Conservation (phyloP, 768 basidiomycete species). For the Calocybe gangraenosa region DNA sequence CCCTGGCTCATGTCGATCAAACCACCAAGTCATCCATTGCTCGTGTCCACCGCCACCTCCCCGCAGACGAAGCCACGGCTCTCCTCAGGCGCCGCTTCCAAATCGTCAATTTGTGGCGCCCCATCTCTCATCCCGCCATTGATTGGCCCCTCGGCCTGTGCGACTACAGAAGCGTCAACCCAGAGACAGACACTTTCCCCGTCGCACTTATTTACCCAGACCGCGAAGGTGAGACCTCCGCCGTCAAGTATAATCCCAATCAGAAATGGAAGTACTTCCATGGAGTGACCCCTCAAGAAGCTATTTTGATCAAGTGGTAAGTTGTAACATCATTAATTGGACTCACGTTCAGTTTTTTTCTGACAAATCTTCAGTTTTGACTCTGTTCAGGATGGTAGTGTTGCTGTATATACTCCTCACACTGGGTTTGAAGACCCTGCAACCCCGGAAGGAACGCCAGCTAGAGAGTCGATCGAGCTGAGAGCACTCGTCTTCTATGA, state of each 20-base stretch:
- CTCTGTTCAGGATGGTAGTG: conserved; percentile 30
- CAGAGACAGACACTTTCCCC: conserved; percentile 33
- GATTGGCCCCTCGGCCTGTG: conserved; percentile 49
- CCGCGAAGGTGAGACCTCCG: conserved; percentile 43
- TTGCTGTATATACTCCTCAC: conserved; percentile 46
- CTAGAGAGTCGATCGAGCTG: conserved; percentile 43
- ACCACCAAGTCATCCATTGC: conserved; percentile 34
- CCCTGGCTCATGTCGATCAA: conserved; percentile 46
- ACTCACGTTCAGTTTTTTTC: not conserved
- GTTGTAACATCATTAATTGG: conserved; percentile 12
- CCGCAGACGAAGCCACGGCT: conserved; percentile 34
- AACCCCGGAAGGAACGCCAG: conserved; percentile 34
- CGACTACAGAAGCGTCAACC: conserved; percentile 42
- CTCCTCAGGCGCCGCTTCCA: conserved; percentile 46
- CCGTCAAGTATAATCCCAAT: conserved; percentile 35
- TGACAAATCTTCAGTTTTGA: conserved; percentile 25
- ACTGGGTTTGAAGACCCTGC: conserved; percentile 42
- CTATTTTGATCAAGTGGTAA: conserved; percentile 51
- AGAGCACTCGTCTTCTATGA: conserved; percentile 38
- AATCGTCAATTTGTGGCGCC: conserved; percentile 57
- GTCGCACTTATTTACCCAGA: conserved; percentile 41
- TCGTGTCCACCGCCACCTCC: conserved; percentile 46
- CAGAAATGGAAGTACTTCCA: conserved; percentile 47
- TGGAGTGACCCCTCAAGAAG: conserved; percentile 43
- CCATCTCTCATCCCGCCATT: conserved; percentile 38